Conservation (phyloP, 2,329 filamentous ascomycete species). For the Exophiala alcalophila region DNA sequence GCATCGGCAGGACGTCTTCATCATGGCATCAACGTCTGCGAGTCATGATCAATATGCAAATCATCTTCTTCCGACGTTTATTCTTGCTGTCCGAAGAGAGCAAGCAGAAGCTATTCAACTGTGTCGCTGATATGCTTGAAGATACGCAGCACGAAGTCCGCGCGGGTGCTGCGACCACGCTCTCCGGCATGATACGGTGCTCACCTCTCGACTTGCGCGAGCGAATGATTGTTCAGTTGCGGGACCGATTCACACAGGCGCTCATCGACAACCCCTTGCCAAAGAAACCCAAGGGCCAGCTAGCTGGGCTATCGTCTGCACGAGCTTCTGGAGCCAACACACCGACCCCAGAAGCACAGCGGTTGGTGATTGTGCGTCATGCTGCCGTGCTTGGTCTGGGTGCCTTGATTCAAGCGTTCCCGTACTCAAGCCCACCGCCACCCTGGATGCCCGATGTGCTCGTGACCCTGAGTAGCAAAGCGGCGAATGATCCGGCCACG, state of each 20-base stretch:
- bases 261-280: constrained; percentile 85
- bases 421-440: constrained; percentile 89
- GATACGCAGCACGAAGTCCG: constrained; percentile 92
- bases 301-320: constrained; percentile 37
- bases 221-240: constrained; percentile 71
- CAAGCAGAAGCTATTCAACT: constrained; percentile 78
- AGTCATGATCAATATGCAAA: constrained; percentile 96
- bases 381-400: constrained; percentile 89
- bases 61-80: constrained; percentile 93
- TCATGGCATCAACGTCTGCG: constrained; percentile 96
- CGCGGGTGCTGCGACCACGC: constrained; percentile 83
- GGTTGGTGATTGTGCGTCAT: constrained; percentile 77
- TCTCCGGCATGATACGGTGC: constrained; percentile 97
- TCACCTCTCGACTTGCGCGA: constrained; percentile 78
- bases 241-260: constrained; percentile 72
- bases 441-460: constrained; percentile 91
- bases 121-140: constrained; percentile 92
- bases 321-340: constrained; percentile 47
- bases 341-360: constrained; percentile 57
- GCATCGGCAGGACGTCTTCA: constrained; percentile 76
- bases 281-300: constrained; percentile 52
- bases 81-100: constrained; percentile 77
- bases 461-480: constrained; percentile 76
- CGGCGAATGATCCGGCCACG: constrained; percentile 83
- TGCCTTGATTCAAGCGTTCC: constrained; percentile 90